A percentile compares a stretch with the other conserved stretches of the same genome.
These are phyloP conservation scores for Pseudozyma pruni DNA, from an alignment of 1,284 basidiomycete genomes.

Conservation along the genomic window DNA sequence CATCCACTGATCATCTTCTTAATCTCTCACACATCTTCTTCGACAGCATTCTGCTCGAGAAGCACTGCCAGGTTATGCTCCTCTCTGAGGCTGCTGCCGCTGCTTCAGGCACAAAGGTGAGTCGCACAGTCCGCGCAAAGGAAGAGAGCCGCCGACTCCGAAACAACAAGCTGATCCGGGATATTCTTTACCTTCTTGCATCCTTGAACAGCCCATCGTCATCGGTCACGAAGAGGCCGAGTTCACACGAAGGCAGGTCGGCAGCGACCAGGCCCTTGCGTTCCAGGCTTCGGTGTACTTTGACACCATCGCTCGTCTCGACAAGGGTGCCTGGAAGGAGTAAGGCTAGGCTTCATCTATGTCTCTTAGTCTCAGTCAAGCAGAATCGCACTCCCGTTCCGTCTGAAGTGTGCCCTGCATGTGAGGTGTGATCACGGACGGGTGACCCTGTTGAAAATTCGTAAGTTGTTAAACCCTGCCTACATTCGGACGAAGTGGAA, in stretches of 20 bases:
- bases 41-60: constrained; percentile 69
- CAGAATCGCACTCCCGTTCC: too few species aligned
- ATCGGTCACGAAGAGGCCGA: constrained; percentile 60
- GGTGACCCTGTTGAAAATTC: too few species aligned
- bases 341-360: neutral
- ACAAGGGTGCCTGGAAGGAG: constrained; percentile 55
- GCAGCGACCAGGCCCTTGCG: constrained; percentile 50
- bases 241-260: constrained; percentile 56
- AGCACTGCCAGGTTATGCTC: constrained; percentile 72
- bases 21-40: constrained; percentile 42
- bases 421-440: too few species aligned
- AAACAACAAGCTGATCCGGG: too few species aligned
- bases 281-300: constrained; percentile 63
- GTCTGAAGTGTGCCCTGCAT: too few species aligned
- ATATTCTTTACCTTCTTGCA: too few species aligned
- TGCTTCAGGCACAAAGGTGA: constrained; percentile 45
- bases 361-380: too few species aligned
- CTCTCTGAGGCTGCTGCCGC: constrained; percentile 70
- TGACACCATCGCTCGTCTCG: constrained; percentile 51
- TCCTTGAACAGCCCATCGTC: constrained; percentile 52
- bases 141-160: too few species aligned
- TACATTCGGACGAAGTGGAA: too few species aligned
- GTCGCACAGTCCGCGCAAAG: too few species aligned
- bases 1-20: neutral
- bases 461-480: too few species aligned